Base-by-base conservation (phyloP, 495 filamentous ascomycete genomes). In the Cladorrhinum samala region DNA sequence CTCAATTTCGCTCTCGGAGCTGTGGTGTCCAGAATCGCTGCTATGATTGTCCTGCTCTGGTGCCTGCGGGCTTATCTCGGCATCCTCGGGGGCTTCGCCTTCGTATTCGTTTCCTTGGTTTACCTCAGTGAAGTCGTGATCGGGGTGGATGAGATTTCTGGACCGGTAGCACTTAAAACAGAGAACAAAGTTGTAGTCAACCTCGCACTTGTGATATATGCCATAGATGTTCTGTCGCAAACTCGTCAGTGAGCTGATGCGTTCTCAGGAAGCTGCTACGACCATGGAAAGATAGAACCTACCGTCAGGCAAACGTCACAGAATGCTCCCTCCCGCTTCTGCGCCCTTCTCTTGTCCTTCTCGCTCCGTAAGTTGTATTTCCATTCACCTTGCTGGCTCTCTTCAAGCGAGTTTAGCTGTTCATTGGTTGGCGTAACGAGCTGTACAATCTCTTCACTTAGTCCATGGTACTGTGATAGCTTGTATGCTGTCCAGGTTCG, bases 81-180 rank as follows among this genome's bases (percentile, higher is more conserved):
- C n/a, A n/a, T n/a, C n/a, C n/a, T n/a, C n/a, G n/a, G n/a, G n/a
- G n/a, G n/a, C n/a, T n/a, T n/a, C n/a, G n/a, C n/a, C n/a, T n/a
- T n/a, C n/a, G n/a, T n/a, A n/a, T n/a, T n/a, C n/a, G n/a, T n/a
- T n/a, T n/a, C n/a, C n/a, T n/a, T n/a, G n/a, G n/a, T n/a, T 40
- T 17, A 40, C 5, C 38, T 39, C 9, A 21, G 38, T 7, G 18
- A 50, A 50, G 9, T 39, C 30, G 47, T 50, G 47, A 2, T 19
- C 17, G 1, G 46, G 23, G 18, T 50, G 47, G 14, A 39, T 20
- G 30, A 18, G 8, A 2, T 38, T 39, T 18, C 24, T 50, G 13
- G 30, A 39, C 1, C 27, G 27, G 17, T 50, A 50, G 33, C 47
- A 50, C 24, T 50, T 50, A 20, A 39, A 50, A 36, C 47, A 50